These are phyloP conservation scores for Diatrype stigma DNA, from an alignment of 2,329 filamentous ascomycete genomes.

Conservation along the genomic window DNA sequence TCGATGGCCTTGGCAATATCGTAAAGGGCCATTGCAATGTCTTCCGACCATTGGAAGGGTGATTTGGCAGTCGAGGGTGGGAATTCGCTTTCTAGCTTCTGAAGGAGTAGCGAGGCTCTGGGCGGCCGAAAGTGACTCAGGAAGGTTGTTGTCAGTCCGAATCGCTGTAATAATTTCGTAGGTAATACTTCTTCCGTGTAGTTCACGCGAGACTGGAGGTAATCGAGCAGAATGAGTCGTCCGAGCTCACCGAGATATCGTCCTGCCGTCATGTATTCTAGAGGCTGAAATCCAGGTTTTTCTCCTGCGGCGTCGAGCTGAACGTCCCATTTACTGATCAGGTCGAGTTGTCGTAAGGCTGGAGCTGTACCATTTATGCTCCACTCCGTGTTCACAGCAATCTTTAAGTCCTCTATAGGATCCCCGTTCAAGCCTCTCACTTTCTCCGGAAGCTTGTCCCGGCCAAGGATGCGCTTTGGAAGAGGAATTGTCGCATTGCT, in stretches of 20 bases:
- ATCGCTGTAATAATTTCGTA: slow-evolving; percentile 48
- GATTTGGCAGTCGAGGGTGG: slow-evolving; percentile 42
- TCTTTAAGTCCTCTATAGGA: slow-evolving; percentile 50
- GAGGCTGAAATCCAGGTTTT: slow-evolving; percentile 71
- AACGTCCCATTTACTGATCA: slow-evolving; percentile 69
- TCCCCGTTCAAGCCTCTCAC: slow-evolving; percentile 46
- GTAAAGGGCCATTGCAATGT: slow-evolving; percentile 56
- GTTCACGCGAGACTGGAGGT: slow-evolving; percentile 44
- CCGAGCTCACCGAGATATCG: slow-evolving; percentile 75
- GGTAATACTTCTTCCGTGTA: slow-evolving; percentile 48
- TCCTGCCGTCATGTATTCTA: slow-evolving; percentile 81
- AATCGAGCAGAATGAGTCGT: slow-evolving; percentile 65
- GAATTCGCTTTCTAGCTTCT: slow-evolving; percentile 49
- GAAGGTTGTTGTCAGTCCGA: slow-evolving; percentile 67
- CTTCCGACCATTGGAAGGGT: slow-evolving; percentile 59
- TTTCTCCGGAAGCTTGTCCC: slow-evolving; percentile 53
- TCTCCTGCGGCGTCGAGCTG: slow-evolving; percentile 64
- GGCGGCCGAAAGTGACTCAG: slow-evolving; percentile 65
- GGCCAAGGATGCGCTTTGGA: slow-evolving; percentile 56
- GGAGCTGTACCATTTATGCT: slow-evolving; percentile 72
- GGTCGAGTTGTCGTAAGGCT: slow-evolving; percentile 56
- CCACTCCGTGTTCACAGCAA: slow-evolving; percentile 82
- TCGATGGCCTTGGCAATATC: slow-evolving; percentile 68
- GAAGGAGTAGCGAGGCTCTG: slow-evolving; percentile 37
- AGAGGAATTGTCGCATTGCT: slow-evolving; percentile 78